Base-by-base conservation (phyloP, 495 filamentous ascomycete species). In the Aspergillus egyptiacus region DNA sequence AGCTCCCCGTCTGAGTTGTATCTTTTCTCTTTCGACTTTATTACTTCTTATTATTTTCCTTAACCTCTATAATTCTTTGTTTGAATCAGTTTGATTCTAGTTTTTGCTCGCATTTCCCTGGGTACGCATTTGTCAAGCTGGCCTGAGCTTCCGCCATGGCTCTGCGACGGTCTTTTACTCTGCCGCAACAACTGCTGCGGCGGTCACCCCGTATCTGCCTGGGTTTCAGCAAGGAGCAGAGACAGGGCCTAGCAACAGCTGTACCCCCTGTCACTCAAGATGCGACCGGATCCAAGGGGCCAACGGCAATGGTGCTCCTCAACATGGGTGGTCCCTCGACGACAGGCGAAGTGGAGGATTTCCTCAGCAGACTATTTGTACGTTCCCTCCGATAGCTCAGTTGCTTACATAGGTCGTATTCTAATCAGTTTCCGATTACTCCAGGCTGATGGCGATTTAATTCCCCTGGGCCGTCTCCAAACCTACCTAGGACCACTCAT, bases 271-370 rank as follows among this genome's bases (percentile, higher is more conserved):
- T 89, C 4, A 87, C 83, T 4, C 85, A 89, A 60, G 73, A 85
- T 78, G 61, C 70, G 2, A 74, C 73, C 1, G 69, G 78, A 11
- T 74, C 80, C 0, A 80, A 82, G 61, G 82, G 82, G 1, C 82
- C 82, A 5, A 99, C 94, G 0, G 94, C 94, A 31, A 95, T 99
- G 79, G 91, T 99, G 5, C 95, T 99, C 53, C 78, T 99, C 66
- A 99, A 99, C 70, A 99, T 99, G 94, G 94, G 94, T 46, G 94
- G 94, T 8, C 94, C 94, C 6, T 89, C 89, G 11, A 96, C 86
- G 5, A 81, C 83, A 9, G 75, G 83, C 47, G 89, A 97, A 72
- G 94, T 99, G 15, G 82, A 83, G 50, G 82, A 84, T 62, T 99
- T 97, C 56, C 75, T 99, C n/a, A 93, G 84, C 68, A 79, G 89